Percentiles rank a stretch among this genome's conserved stretches.
These are phyloP conservation scores for Antitrichia curtipendula DNA, from an alignment of 225 moss, liverwort and hornwort species.

Conservation along the genomic window DNA sequence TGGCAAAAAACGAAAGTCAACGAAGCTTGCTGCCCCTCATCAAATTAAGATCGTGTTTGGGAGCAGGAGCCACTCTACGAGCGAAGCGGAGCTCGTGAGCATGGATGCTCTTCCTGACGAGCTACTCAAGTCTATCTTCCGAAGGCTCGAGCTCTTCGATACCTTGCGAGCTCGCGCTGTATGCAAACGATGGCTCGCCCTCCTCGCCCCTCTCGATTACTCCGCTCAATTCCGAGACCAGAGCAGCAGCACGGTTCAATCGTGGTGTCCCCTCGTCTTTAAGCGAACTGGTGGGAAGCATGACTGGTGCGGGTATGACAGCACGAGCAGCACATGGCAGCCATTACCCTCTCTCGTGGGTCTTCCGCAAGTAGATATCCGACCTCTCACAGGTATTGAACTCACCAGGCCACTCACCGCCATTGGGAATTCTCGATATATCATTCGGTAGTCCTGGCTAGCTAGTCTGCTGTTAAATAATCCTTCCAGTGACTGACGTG, in stretches of 20 bases:
- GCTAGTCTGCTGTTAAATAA: neutral
- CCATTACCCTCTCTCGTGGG: neutral
- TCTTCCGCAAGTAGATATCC: neutral
- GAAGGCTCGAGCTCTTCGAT: neutral
- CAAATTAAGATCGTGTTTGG: neutral
- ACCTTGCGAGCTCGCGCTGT: slow-evolving; percentile 11
- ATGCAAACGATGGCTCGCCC: slow-evolving; percentile 9
- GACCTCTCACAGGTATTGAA: slow-evolving; percentile 10
- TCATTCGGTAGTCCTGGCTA: neutral
- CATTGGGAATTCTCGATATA: neutral
- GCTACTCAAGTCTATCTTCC: neutral
- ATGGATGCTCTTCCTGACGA: slow-evolving; percentile 10
- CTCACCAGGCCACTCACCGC: neutral
- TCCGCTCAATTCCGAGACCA: neutral
- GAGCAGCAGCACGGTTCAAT: neutral
- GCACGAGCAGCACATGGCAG: neutral
- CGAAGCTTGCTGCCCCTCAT: neutral
- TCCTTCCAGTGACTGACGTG: neutral
- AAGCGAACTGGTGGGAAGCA: neutral
- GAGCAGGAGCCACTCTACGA: neutral
- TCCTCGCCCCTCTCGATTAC: neutral
- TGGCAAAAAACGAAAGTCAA: neutral
- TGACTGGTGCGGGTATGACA: slow-evolving; percentile 18
- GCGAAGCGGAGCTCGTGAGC: neutral
- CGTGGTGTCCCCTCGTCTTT: slow-evolving; percentile 21